Percentiles rank a stretch among this genome's conserved stretches.
Evolutionary conservation across 192 early-diverging fungal genomes (phyloP).

Genomic region (Piromyces finnis): DNA sequence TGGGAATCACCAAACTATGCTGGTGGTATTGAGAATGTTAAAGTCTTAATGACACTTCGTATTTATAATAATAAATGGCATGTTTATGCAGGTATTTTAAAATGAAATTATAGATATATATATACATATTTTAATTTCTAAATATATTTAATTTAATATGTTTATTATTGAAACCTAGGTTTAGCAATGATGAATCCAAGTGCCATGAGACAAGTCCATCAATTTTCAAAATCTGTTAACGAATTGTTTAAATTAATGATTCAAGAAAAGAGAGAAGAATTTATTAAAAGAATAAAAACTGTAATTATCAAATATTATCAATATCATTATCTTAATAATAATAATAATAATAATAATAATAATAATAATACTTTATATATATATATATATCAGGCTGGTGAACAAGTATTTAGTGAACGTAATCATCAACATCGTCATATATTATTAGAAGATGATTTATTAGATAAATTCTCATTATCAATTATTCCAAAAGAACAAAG

Average conservation of each 20-base stretch:
- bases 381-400: conserved; percentile 28
- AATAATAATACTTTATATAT: not conserved
- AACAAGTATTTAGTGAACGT: conserved; percentile 67
- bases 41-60: conserved; percentile 78
- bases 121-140: too few species aligned
- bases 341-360: not conserved
- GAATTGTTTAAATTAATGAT: conserved; percentile 94
- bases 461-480: conserved; percentile 79
- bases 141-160: too few species aligned
- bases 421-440: conserved; percentile 40
- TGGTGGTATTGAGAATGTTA: conserved; percentile 94
- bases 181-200: conserved; percentile 84
- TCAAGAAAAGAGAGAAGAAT: conserved; percentile 59
- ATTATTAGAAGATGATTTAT: conserved; percentile 54
- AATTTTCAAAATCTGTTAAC: conserved; percentile 74
- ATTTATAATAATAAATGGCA: conserved; percentile 96
- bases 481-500: conserved; percentile 19
- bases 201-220: conserved; percentile 64
- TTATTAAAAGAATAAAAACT: conserved; percentile 43
- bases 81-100: conserved; percentile 62
- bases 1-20: conserved; percentile 77
- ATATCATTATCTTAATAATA: not conserved
- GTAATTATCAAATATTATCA: conserved; percentile 9
- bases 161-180: too few species aligned
- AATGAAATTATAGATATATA: not conserved